Evolutionary conservation across 371 early-diverging fungal genomes (phyloP).

Genomic region (Mucor saturninus): DNA sequence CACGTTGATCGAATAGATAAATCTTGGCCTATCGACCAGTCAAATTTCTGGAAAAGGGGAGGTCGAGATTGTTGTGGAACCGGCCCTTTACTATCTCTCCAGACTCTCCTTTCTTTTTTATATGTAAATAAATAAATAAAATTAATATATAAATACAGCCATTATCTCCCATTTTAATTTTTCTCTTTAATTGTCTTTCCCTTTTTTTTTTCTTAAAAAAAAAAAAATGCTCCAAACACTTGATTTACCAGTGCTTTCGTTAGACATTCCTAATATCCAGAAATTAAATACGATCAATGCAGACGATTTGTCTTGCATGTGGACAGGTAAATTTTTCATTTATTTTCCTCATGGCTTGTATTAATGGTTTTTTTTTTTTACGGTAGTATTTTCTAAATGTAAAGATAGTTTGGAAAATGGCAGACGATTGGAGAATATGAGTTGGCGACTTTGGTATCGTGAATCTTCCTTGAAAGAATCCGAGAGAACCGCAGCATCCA

Average conservation of each 20-base stretch:
- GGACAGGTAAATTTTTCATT: constrained; percentile 41
- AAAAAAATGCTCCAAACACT: constrained; percentile 37
- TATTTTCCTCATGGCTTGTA: no score
- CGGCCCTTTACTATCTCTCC: not conserved
- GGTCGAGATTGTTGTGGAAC: not conserved
- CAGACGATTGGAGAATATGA: constrained; percentile 43
- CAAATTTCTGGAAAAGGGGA: not conserved
- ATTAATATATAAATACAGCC: not conserved
- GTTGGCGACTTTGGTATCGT: constrained; percentile 39
- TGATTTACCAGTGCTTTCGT: constrained; percentile 49
- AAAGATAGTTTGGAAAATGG: constrained; percentile 51
- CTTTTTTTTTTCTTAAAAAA: constrained; percentile 5
- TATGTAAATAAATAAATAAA: not conserved
- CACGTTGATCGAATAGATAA: no score
- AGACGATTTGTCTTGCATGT: constrained; percentile 50
- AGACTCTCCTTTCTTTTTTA: not conserved
- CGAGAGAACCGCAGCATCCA: not conserved
- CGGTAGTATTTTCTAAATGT: constrained; percentile 42
- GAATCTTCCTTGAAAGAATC: constrained; percentile 15
- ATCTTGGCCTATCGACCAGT: no score
- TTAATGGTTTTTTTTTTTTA: not conserved
- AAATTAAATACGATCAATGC: constrained; percentile 43
- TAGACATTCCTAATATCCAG: constrained; percentile 48
- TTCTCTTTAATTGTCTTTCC: not conserved
- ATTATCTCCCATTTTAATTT: not conserved